Percentiles rank a stretch among this genome's conserved stretches.
phyloP scores from a whole-genome alignment of 164 flowering plant genomes.

The Macadamia integrifolia region DNA sequence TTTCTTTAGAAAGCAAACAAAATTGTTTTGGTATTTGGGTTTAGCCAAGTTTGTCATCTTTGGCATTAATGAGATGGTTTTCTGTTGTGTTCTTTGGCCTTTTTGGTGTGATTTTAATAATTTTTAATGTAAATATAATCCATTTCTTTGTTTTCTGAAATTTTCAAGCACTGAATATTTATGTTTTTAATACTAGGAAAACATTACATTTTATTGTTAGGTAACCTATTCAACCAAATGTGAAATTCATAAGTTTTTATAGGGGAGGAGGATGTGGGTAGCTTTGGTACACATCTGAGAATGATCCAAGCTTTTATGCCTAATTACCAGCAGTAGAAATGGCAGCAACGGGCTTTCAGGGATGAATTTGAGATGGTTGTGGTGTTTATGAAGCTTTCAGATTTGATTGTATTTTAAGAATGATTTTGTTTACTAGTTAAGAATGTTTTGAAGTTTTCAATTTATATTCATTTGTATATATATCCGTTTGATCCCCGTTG shows the following conservation, averaged over 20 bases:
- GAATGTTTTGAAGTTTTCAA: not conserved
- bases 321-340: not conserved
- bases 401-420: not conserved
- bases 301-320: not conserved
- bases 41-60: slow-evolving; percentile 1
- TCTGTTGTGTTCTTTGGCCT: not conserved
- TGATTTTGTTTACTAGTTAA: not conserved
- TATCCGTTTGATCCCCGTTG: not conserved
- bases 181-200: not conserved
- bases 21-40: not conserved
- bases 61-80: not conserved
- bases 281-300: too few species aligned
- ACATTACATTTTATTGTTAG: not conserved
- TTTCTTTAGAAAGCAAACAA: not conserved
- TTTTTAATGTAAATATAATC: not conserved
- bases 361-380: not conserved
- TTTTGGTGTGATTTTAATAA: not conserved
- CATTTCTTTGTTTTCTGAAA: not conserved
- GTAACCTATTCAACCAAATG: not conserved
- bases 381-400: not conserved
- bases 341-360: not conserved
- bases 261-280: not conserved
- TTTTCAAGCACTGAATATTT: not conserved
- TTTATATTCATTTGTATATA: not conserved
- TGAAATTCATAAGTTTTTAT: not conserved